These are phyloP conservation scores for Scenedesmus sp. DNA, from an alignment of 163 green algal genomes.

Conservation along the genomic window DNA sequence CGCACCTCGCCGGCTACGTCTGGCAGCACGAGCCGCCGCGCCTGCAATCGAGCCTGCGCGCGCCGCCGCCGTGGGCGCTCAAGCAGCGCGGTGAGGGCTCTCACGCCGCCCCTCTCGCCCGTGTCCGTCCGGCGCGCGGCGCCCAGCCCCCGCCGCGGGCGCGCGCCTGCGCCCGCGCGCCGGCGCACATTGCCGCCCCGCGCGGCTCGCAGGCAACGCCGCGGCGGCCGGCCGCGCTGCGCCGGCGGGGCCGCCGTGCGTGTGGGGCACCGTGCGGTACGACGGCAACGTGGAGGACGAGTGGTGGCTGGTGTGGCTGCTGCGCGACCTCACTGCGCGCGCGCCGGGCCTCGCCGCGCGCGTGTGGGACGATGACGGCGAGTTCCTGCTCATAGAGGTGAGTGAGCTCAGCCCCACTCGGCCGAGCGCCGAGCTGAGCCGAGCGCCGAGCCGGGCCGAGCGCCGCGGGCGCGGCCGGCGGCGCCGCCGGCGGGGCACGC, in stretches of 20 bases:
- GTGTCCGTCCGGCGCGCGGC: too few relatives aligned
- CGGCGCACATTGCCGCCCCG: background rate
- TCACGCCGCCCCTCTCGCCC: too few relatives aligned
- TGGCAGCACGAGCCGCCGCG: conserved; percentile 80
- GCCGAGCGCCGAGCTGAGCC: too few relatives aligned
- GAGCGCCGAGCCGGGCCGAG: too few relatives aligned
- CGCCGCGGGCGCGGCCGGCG: too few relatives aligned
- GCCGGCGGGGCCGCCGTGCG: conserved; percentile 44
- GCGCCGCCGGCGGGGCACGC: background rate
- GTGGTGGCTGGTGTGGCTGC: conserved; percentile 86
- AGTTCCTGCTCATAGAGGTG: conserved; percentile 91
- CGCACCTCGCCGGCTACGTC: conserved; percentile 66
- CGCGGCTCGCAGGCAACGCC: background rate
- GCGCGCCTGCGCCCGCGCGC: background rate
- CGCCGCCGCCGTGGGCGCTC: conserved; percentile 53
- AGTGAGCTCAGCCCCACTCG: background rate
- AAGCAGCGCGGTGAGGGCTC: conserved; percentile 6
- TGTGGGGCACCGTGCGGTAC: conserved; percentile 80
- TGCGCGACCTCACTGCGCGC: conserved; percentile 66
- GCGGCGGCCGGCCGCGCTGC: conserved; percentile 31
- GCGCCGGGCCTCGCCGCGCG: conserved; percentile 47
- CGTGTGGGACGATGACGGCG: conserved; percentile 92
- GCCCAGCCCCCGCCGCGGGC: background rate
- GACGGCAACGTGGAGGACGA: conserved; percentile 92
- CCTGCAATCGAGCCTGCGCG: conserved; percentile 49